A percentile compares a stretch with the other conserved stretches of the same genome.
Evolutionary conservation across 805 yeast genomes (phyloP).

Genomic region (Myxozyma sirexii): DNA sequence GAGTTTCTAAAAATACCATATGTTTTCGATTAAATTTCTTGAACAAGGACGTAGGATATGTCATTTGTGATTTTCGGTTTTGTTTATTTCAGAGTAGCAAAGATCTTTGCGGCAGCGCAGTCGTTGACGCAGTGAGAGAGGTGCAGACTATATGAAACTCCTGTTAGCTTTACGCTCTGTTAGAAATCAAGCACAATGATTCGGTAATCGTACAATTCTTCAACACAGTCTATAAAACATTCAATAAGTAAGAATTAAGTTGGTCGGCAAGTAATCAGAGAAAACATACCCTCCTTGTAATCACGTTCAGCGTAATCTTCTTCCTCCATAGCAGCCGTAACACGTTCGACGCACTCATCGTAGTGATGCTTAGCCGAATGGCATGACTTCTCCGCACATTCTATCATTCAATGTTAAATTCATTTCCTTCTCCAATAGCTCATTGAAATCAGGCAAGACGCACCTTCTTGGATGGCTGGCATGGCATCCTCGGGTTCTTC

Average conservation of each 20-base stretch:
- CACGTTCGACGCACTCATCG: conserved; percentile 94
- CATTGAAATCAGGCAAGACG: conserved; percentile 19
- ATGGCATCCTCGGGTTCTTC: conserved; percentile 69
- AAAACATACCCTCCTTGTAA: conserved; percentile 64
- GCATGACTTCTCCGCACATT: conserved; percentile 71
- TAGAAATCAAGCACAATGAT: background rate
- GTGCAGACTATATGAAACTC: conserved; percentile 62
- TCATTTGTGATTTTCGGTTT: too few relatives aligned
- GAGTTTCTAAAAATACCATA: too few relatives aligned
- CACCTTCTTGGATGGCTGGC: conserved; percentile 58
- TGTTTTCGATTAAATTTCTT: too few relatives aligned
- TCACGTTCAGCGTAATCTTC: conserved; percentile 76
- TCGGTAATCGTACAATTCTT: conserved; percentile 61
- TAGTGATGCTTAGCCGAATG: conserved; percentile 81
- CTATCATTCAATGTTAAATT: conserved; percentile 39
- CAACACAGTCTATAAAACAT: conserved; percentile 71
- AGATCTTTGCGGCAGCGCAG: conserved; percentile 38
- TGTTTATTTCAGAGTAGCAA: conserved; percentile 40
- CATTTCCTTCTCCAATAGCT: too few relatives aligned
- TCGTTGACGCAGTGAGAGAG: conserved; percentile 90
- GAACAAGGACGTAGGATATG: too few relatives aligned
- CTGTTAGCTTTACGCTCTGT: background rate
- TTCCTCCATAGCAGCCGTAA: conserved; percentile 81
- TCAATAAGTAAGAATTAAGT: too few relatives aligned
- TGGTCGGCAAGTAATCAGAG: too few relatives aligned